Evolutionary conservation across 2,329 filamentous ascomycete species (phyloP).

Genomic region (Monosporascus sp.): DNA sequence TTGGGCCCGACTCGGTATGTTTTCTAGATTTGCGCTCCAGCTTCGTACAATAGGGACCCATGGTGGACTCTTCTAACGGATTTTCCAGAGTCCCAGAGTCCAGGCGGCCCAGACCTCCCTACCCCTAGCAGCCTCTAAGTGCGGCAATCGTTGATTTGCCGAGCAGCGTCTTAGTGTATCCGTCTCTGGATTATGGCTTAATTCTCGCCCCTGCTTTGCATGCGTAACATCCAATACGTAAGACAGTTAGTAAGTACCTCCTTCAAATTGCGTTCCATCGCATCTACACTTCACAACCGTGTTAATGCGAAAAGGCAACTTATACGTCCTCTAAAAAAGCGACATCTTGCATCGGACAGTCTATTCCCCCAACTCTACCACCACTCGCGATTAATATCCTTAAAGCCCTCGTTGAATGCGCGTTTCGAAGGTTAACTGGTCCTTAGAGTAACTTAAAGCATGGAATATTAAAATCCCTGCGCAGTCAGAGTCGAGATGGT

Average conservation of each 20-base stretch:
- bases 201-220: not conserved
- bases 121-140: not conserved
- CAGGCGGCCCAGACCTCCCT: too few relatives aligned
- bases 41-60: too few relatives aligned
- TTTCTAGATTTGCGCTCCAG: too few relatives aligned
- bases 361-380: too few relatives aligned
- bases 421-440: not conserved
- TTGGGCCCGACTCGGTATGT: too few relatives aligned
- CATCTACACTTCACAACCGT: not conserved
- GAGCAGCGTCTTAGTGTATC: not conserved
- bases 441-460: not conserved
- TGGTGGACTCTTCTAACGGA: too few relatives aligned
- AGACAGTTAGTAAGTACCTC: not conserved
- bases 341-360: too few relatives aligned
- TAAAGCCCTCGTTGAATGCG: too few relatives aligned
- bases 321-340: not conserved
- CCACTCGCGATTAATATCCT: too few relatives aligned
- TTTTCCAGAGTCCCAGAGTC: too few relatives aligned
- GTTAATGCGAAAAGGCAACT: not conserved
- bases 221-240: not conserved
- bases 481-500: too few relatives aligned
- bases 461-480: not conserved
- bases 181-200: too few relatives aligned
- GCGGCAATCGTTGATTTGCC: not conserved
- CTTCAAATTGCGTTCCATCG: not conserved